A percentile compares a stretch with the other conserved stretches of the same genome.
Conservation (phyloP, 306 rosid species). For the Spatholobus suberectus region DNA sequence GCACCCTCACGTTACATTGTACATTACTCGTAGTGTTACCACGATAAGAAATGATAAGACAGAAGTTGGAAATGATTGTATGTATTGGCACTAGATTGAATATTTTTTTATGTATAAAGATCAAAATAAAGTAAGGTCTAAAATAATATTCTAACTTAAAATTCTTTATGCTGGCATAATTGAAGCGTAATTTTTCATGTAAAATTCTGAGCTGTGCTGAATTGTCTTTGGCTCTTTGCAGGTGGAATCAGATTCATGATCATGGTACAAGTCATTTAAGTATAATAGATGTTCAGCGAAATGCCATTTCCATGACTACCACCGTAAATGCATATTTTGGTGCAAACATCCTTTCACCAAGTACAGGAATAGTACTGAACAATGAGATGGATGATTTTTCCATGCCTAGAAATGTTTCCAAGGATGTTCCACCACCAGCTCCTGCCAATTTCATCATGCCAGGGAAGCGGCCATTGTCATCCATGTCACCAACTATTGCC, state of each 20-base stretch:
- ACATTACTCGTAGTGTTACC: too few species aligned
- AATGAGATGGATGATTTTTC: conserved; percentile 95
- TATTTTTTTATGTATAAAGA: background rate
- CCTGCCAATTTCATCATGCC: conserved; percentile 80
- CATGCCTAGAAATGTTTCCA: conserved; percentile 58
- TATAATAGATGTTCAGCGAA: conserved; percentile 61
- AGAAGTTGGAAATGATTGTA: too few species aligned
- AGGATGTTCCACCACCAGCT: conserved; percentile 66
- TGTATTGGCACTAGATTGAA: background rate
- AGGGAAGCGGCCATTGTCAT: conserved; percentile 81
- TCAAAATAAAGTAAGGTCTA: background rate
- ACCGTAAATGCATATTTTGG: conserved; percentile 80
- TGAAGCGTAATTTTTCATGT: background rate
- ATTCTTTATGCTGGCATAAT: background rate
- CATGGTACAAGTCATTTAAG: conserved; percentile 88
- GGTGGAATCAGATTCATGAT: conserved; percentile 83
- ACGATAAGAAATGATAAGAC: too few species aligned
- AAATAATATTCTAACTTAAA: background rate
- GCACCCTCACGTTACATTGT: too few species aligned
- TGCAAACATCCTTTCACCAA: conserved; percentile 64
- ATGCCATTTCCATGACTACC: conserved; percentile 83
- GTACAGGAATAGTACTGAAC: conserved; percentile 86
- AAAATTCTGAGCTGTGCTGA: background rate
- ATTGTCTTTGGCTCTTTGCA: conserved; percentile 42
- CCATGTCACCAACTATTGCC: conserved; percentile 85